Conservation (phyloP, 2,329 filamentous ascomycete species). For the Hypomyces rosellus region DNA sequence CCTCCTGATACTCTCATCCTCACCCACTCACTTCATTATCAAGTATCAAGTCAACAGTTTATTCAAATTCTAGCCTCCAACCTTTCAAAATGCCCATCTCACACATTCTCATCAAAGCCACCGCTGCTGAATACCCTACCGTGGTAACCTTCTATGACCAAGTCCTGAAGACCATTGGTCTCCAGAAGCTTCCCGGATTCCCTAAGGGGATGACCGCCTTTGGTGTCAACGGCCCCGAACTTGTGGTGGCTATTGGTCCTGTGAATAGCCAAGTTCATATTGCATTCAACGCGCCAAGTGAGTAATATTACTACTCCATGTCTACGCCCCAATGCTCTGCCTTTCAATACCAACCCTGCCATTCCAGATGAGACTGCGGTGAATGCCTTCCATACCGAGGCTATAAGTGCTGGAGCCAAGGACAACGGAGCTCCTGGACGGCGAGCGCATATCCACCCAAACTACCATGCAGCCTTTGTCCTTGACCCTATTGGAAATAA, state of each 20-base stretch:
- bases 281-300: constrained; percentile 4
- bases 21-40: not conserved
- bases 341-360: too few species aligned
- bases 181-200: constrained; percentile 6
- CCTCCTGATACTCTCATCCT: not conserved
- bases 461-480: constrained; percentile 40
- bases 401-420: constrained; percentile 32
- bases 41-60: too few species aligned
- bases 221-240: constrained; percentile 3
- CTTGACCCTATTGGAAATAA: constrained; percentile 40
- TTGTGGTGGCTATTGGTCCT: not conserved
- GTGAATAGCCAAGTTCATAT: constrained; percentile 1
- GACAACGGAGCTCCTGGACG: constrained; percentile 37
- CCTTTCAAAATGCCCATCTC: constrained; percentile 6
- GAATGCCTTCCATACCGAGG: constrained; percentile 28
- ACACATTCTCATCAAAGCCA: constrained; percentile 8
- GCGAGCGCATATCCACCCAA: constrained; percentile 30
- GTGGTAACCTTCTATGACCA: constrained; percentile 2
- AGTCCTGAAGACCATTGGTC: constrained; percentile 3
- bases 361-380: too few species aligned
- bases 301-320: constrained; percentile 20
- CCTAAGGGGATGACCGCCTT: constrained; percentile 5
- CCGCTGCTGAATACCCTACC: constrained; percentile 1
- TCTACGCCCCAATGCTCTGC: too few species aligned
- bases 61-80: not conserved